Percentiles rank a stretch among this genome's conserved stretches.
Conservation (phyloP, 768 basidiomycete species). For the Xanthoconium purpureum region DNA sequence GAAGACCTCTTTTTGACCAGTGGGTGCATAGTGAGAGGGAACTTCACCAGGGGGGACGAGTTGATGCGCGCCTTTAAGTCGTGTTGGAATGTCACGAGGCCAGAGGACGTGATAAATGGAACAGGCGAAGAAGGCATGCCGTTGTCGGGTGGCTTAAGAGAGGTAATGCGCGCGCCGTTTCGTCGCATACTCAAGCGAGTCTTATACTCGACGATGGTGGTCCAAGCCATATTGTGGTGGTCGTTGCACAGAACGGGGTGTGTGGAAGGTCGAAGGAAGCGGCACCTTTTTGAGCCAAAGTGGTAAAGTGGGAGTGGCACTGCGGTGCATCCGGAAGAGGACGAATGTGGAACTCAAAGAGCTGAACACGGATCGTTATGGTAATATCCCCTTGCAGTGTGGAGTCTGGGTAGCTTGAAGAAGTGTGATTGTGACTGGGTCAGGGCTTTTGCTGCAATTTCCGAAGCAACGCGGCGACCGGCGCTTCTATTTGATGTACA, state of each 20-base stretch:
- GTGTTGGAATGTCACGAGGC: slow-evolving; percentile 29
- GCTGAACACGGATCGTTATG: slow-evolving; percentile 13
- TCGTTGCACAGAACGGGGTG: slow-evolving; percentile 17
- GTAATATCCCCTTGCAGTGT: slow-evolving; percentile 7
- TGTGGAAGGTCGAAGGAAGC: slow-evolving; percentile 7
- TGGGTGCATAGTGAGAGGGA: slow-evolving; percentile 27
- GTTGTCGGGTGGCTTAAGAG: slow-evolving; percentile 14
- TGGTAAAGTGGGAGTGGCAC: slow-evolving; percentile 8
- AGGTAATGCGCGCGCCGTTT: slow-evolving; percentile 17
- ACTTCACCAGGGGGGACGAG: slow-evolving; percentile 24
- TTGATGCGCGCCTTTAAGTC: slow-evolving; percentile 31
- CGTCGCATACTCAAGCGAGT: background rate
- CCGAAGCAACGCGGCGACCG: slow-evolving; percentile 24
- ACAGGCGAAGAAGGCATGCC: slow-evolving; percentile 26
- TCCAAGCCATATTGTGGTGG: slow-evolving; percentile 20
- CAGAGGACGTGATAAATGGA: slow-evolving; percentile 25
- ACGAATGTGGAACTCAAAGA: slow-evolving; percentile 12
- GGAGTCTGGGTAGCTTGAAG: slow-evolving; percentile 18
- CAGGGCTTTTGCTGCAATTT: slow-evolving; percentile 18
- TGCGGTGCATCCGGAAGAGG: slow-evolving; percentile 1
- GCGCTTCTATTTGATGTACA: slow-evolving; percentile 27
- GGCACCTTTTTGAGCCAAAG: slow-evolving; percentile 19
- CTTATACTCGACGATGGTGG: slow-evolving; percentile 21
- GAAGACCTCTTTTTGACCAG: slow-evolving; percentile 30
- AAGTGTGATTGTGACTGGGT: slow-evolving; percentile 20